These are phyloP conservation scores for Capniomyces stellatus DNA, from an alignment of 371 early-diverging fungal species.

Conservation along the genomic window DNA sequence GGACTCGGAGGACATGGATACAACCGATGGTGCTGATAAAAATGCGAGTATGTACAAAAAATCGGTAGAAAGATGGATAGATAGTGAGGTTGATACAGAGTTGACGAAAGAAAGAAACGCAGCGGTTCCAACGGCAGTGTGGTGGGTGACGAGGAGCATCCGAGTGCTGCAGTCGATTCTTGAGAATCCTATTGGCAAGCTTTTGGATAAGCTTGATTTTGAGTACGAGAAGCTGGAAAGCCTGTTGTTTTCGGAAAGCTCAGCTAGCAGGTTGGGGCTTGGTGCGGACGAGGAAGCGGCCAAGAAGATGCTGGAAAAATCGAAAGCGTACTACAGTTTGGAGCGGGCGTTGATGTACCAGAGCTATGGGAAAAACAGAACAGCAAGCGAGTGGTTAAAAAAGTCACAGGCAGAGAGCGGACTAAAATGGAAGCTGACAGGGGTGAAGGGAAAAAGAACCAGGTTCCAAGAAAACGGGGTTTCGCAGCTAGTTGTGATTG, in stretches of 20 bases:
- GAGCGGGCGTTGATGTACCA: constrained; percentile 61
- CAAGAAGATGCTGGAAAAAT: background rate
- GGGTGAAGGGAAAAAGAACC: constrained; percentile 78
- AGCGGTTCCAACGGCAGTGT: constrained; percentile 18
- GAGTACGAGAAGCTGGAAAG: background rate
- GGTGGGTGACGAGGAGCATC: constrained; percentile 60
- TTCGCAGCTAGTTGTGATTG: constrained; percentile 76
- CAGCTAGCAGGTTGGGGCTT: background rate
- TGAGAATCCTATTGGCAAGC: constrained; percentile 61
- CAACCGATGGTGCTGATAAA: constrained; percentile 3
- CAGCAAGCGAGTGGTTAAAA: constrained; percentile 43
- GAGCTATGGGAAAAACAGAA: constrained; percentile 49
- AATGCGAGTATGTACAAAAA: no score
- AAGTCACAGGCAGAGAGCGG: constrained; percentile 60
- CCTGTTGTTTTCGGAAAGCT: background rate
- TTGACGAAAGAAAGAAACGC: background rate
- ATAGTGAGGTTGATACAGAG: background rate
- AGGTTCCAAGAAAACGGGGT: constrained; percentile 77
- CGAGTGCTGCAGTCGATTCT: constrained; percentile 68
- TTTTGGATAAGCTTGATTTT: constrained; percentile 18
- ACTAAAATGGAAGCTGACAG: constrained; percentile 66
- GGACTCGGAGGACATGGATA: constrained; percentile 9
- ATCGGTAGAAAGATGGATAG: background rate
- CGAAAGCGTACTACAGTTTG: constrained; percentile 39
- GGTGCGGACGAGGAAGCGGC: background rate